Evolutionary conservation across 1,139 yeast species (phyloP).

Genomic region (Taphrina deformans): DNA sequence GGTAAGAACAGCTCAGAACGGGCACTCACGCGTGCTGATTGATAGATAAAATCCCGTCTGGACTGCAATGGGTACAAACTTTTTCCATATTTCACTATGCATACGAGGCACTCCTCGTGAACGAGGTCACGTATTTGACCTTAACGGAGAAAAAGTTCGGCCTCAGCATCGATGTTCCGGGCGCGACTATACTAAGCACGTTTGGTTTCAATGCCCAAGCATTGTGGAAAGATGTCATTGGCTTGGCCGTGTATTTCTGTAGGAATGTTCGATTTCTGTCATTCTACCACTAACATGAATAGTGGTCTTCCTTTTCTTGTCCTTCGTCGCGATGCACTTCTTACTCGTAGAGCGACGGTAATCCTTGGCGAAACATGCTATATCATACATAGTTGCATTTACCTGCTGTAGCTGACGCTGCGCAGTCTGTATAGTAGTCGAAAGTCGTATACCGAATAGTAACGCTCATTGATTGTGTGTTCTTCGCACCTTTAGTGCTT

Average conservation of each 20-base stretch:
- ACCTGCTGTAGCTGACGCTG: no score
- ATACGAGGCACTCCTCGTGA: slow-evolving; percentile 85
- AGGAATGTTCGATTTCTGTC: slow-evolving; percentile 43
- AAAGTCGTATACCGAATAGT: no score
- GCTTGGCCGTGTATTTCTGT: slow-evolving; percentile 51
- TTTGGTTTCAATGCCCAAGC: slow-evolving; percentile 89
- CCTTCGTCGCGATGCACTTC: slow-evolving; percentile 71
- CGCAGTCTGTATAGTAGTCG: no score
- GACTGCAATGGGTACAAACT: slow-evolving; percentile 77
- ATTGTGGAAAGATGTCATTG: slow-evolving; percentile 62
- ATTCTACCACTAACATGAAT: slow-evolving; percentile 37
- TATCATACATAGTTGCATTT: no score
- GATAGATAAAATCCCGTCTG: slow-evolving; percentile 62
- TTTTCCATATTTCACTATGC: slow-evolving; percentile 92
- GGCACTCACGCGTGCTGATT: not conserved
- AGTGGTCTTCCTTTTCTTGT: slow-evolving; percentile 58
- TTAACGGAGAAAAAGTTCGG: slow-evolving; percentile 89
- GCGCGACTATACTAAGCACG: slow-evolving; percentile 91
- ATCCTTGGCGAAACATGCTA: not conserved
- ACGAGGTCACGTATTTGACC: slow-evolving; percentile 87
- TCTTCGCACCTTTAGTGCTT: no score
- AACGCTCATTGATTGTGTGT: no score
- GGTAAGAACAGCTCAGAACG: slow-evolving; percentile 14
- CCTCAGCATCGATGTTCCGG: slow-evolving; percentile 93
- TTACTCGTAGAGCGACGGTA: slow-evolving; percentile 75